A percentile compares a stretch with the other conserved stretches of the same genome.
phyloP scores from a whole-genome alignment of 148 eudicot species.

The Rhododendron vialii region DNA sequence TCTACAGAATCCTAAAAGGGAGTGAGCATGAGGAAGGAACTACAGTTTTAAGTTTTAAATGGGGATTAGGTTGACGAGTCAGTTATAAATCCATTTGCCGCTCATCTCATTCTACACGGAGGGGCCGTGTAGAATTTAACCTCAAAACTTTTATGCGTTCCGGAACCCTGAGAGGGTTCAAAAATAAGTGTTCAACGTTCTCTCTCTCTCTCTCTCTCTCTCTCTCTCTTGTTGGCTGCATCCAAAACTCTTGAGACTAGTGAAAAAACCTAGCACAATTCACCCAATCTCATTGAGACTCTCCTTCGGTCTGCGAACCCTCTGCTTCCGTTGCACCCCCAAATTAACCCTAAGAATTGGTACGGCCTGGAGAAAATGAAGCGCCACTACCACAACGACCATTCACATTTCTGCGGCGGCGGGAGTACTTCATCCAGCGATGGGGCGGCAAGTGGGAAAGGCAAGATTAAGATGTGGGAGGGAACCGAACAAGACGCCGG shows the following conservation, averaged over 20 bases:
- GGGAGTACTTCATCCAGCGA: background rate
- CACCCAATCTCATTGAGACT: slow-evolving; percentile 7
- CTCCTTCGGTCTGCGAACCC: background rate
- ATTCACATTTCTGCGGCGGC: background rate
- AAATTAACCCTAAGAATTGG: background rate
- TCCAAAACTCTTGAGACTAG: background rate
- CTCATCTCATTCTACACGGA: no score
- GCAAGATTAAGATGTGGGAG: slow-evolving; percentile 42
- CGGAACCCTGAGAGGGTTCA: no score
- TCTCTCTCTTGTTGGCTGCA: no score
- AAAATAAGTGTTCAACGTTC: no score
- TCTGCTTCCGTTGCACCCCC: background rate
- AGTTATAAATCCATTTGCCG: no score
- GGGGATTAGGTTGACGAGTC: no score
- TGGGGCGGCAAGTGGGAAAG: slow-evolving; percentile 21
- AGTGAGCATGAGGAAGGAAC: no score
- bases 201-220: no score
- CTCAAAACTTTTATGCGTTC: no score
- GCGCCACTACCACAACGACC: slow-evolving; percentile 13
- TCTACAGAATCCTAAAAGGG: no score
- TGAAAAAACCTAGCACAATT: slow-evolving; percentile 24
- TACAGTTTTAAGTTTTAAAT: no score
- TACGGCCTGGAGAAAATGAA: slow-evolving; percentile 10
- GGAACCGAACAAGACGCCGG: slow-evolving; percentile 37
- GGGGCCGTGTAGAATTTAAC: no score